A percentile compares a stretch with the other conserved stretches of the same genome.
phyloP scores from a whole-genome alignment of 371 early-diverging fungal species.

The Mortierella sp. region DNA sequence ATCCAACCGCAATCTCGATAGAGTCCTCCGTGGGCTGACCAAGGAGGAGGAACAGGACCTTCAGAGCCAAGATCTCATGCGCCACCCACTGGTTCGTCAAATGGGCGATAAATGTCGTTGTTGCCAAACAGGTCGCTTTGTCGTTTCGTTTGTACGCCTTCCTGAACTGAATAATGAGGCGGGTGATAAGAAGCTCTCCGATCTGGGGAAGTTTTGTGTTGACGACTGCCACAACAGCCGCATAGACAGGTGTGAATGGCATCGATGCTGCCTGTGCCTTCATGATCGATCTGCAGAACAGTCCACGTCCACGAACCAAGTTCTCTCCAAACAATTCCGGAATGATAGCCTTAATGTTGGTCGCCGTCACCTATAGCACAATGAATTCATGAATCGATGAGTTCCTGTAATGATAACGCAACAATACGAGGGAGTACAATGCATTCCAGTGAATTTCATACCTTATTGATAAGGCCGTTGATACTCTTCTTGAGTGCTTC shows the following conservation, averaged over 20 bases:
- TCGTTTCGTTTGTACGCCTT: constrained; percentile 94
- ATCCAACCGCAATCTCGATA: constrained; percentile 97
- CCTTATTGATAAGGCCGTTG: constrained; percentile 96
- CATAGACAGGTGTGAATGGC: constrained; percentile 95
- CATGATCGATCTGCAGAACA: constrained; percentile 91
- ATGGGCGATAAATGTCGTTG: constrained; percentile 93
- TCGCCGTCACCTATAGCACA: constrained; percentile 75
- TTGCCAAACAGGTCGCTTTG: constrained; percentile 89
- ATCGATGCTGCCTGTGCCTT: constrained; percentile 94
- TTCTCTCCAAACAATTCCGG: constrained; percentile 95
- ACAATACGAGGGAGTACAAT: not conserved
- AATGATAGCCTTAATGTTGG: constrained; percentile 93
- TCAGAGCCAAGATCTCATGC: constrained; percentile 92
- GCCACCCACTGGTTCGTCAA: constrained; percentile 93
- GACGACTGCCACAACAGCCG: constrained; percentile 89
- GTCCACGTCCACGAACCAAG: constrained; percentile 93
- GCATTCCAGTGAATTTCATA: constrained; percentile 18
- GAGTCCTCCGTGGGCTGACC: constrained; percentile 97
- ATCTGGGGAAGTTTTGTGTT: constrained; percentile 96
- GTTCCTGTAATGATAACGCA: not conserved
- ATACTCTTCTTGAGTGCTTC: constrained; percentile 95
- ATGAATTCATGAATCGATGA: not conserved
- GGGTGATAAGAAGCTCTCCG: constrained; percentile 90
- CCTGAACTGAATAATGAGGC: constrained; percentile 92
- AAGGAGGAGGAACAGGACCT: constrained; percentile 88